Evolutionary conservation across 2,329 filamentous ascomycete genomes (phyloP), one percentile per base, ranked within the genome.

Genomic region (Aspergillus cejpii): DNA sequence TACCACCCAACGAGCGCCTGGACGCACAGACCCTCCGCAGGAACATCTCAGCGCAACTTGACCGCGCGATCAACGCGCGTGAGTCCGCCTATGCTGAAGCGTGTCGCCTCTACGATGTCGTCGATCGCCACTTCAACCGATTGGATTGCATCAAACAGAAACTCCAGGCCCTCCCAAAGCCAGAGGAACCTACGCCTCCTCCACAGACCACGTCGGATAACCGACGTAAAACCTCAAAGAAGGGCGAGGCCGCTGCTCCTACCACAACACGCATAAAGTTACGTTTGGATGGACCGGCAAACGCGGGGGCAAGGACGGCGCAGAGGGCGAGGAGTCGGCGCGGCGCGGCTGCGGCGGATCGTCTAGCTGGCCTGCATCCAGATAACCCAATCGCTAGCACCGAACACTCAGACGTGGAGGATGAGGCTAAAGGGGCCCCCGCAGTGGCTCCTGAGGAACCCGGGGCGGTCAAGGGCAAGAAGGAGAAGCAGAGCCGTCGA

Each of bases 91-190:
- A 69, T 54, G 76, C 76, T 10, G 78, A 81, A 61, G 74, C 78
- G 6, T 70, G 69, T 50, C 73, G 78, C 17, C 64, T 80, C 19
- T 74, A 74, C 60, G 77, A 80, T 59, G 74, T 77, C 33, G 73
- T 78, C 5, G 71, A 79, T 58, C 74, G 76, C 54, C 76, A 80
- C 57, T 72, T 75, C 52, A 74, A 75, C 52, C 73, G 79, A 37
- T 63, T 83, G 39, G 74, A 73, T 40, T 74, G 75, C 45, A 82
- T 84, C 55, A 77, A 74, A 45, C 72, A 74, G 55, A 83, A 83
- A 64, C 72, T 84, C 15, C 74, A 80, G 49, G 74, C 77, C 8
- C 72, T 83, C 38, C 79, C 80, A 2, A 73, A 78, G 60, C 80
- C 78, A 14, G 74, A 77, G 51, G 80, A 82, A 53, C 76, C 79